Conservation (phyloP, 1,284 basidiomycete species). For the Trametes hirsuta region DNA sequence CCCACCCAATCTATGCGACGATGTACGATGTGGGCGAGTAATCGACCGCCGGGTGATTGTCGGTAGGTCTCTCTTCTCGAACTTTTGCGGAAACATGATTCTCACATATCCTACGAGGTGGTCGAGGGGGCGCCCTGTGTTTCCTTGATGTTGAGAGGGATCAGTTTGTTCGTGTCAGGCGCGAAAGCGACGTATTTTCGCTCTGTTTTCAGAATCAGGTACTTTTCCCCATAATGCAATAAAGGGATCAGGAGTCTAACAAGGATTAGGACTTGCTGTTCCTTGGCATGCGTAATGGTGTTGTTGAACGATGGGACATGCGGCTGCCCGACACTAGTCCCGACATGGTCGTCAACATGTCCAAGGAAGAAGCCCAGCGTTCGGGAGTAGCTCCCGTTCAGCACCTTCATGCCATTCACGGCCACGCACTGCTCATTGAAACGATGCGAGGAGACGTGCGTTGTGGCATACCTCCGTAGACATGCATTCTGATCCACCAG, state of each 20-base stretch:
- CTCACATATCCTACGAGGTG: neutral
- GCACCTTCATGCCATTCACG: slow-evolving; percentile 47
- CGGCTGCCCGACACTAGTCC: slow-evolving; percentile 8
- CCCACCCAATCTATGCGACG: slow-evolving; percentile 14
- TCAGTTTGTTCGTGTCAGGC: slow-evolving; percentile 6
- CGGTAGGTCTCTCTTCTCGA: slow-evolving; percentile 2
- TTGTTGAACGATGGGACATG: slow-evolving; percentile 19
- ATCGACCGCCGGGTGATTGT: slow-evolving; percentile 6
- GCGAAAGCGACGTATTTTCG: slow-evolving; percentile 19
- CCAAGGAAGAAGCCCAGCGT: slow-evolving; percentile 34
- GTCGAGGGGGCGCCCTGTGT: slow-evolving; percentile 10
- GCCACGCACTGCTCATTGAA: slow-evolving; percentile 57
- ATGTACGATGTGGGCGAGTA: slow-evolving; percentile 20
- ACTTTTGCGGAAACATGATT: neutral
- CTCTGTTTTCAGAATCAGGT: slow-evolving; percentile 15
- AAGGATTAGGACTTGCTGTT: slow-evolving; percentile 12
- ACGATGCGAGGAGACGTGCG: slow-evolving; percentile 64
- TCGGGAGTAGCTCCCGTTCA: slow-evolving; percentile 33
- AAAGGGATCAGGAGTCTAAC: too few species aligned
- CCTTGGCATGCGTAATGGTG: slow-evolving; percentile 20
- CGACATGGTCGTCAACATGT: slow-evolving; percentile 33
- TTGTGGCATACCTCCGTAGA: slow-evolving; percentile 6
- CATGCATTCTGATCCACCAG: neutral
- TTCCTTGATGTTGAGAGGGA: slow-evolving; percentile 14
- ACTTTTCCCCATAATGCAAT: too few species aligned